Evolutionary conservation across 164 flowering plant genomes (phyloP), one percentile per base, ranked within the genome.

Genomic region (Stephania yunnanensis): DNA sequence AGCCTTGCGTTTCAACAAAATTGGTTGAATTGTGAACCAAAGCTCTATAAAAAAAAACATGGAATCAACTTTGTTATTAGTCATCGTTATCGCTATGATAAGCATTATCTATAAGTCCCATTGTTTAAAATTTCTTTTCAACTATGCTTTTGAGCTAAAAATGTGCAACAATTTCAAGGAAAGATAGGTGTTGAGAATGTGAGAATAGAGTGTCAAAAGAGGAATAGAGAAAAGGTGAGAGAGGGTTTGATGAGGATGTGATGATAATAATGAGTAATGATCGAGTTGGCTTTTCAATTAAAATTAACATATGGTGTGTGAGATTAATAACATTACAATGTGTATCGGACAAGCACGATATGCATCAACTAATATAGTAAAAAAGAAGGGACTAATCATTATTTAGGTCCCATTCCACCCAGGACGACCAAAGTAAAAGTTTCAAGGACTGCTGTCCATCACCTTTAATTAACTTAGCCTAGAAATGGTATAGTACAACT

Each of bases 381-480:
- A 53, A 58, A 58, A 58, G 66, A 20, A 61, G 22, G 22, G 66
- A n/a, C n/a, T 61, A 61, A 61, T 61, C 66, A 61, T 61, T 9
- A n/a, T 19, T 61, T 61, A 61, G 66, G 66, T 61, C 66, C 66
- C 66, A 61, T 61, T 61, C 66, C 66, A 61, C 66, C 66, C n/a
- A 61, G 66, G 66, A 52, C 58, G 58, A 15, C 66, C 66, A 61
- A 61, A 61, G 66, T 22, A 61, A 61, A 61, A 61, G 66, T 61
- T 19, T 61, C 25, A 61, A 61, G 66, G 25, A 20, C 66, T 17
- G 66, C 20, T 61, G 66, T 1, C 66, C 25, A 61, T 61, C 66
- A 61, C 25, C 66, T 61, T 61, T 61, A 61, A 61, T 36, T 36
- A 36, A 36, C 4, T 36, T 36, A 36, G 42, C 66, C 25, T 61